Evolutionary conservation across 441 rosid species (phyloP), one percentile per base, ranked within the genome.

Genomic region (Erodium trifolium): DNA sequence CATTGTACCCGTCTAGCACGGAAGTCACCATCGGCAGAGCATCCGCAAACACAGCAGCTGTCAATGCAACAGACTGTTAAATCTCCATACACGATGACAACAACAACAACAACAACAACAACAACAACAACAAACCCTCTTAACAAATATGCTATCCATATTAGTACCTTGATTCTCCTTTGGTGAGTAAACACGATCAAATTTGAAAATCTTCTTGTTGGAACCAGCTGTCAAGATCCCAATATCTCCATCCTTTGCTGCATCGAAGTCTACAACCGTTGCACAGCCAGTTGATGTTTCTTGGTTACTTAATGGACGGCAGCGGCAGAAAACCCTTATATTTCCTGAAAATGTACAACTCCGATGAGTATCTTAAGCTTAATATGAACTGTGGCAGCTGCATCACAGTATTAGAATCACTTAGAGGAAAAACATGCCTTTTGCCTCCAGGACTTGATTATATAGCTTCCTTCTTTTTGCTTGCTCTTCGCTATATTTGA

Each of bases 1-100:
- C 98, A 75, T 93, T 91, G 85, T 83, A 91, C 19, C 98, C 98
- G 84, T 93, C 98, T 76, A 93, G 81, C 63, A 93, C 93, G 9
- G 97, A 93, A 43, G 86, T 84, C 17, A 88, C 93, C 76, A 93
- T 85, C 69, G 97, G 85, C 67, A 88, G 89, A 53, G 96, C 89
- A 70, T 88, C 98, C 84, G 86, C 79, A 66, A 89, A 91, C 53
- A 91, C 89, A 83, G 87, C 91, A 79, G 80, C 98, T 41, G 47
- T 41, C 8, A 41, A 41, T 7, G 47, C 47, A 41, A 41, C 47
- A 23, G 27, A 41, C 47, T 3, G 47, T 7, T 41, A 7, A 5
- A 5, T 7, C 47, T 41, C 47, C 7, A 41, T 93, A 73, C 66
- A 72, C 16, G 2, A 23, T 23, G 27, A 23, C 27, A 2, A 23